Evolutionary conservation across 192 early-diverging fungal genomes (phyloP), one percentile per base, ranked within the genome.

Genomic region (Backusella parvicylindrica): DNA sequence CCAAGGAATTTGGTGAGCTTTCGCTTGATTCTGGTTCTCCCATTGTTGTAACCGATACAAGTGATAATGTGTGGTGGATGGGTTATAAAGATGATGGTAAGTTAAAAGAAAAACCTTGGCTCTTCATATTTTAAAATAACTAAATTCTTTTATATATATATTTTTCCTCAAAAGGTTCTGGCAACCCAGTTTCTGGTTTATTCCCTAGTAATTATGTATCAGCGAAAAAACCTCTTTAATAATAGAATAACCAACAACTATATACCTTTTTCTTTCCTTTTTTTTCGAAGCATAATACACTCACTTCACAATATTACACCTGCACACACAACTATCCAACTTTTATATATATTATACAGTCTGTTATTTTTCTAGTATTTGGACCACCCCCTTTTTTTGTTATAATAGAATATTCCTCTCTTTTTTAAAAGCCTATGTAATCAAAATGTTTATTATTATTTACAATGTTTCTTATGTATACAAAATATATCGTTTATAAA

Each of bases 1-100:
- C 92, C 47, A 88, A 90, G 30, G 91, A 94, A 66, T 88, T 85
- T 12, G 91, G 91, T 31, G 92, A 94, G 81, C 83, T 94, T 28
- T 81, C 81, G 2, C 90, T 94, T 81, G 77, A 84, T 33, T 84
- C 88, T 3, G 87, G 89, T 53, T 91, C 90, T 69, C 79, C 84
- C 0, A 89, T 94, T 72, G 82, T 92, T 83, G 92, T 94, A 3
- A 88, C 91, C 18, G 92, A 94, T 79, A 89, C 86, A 63, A 92
- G 86, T 71, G 91, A 94, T 77, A 89, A 90, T 80, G 87, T 92
- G 21, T 94, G 92, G 92, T 94, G 92, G 92, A 90, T 92, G 88
- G 92, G 92, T 16, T 87, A 89, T 26, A 87, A 87, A 74, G 87
- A 89, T 28, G 74, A 87, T 40, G 87, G 88, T 80, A 84, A 81